Percentiles rank a stretch among this genome's conserved stretches.
Evolutionary conservation across 2,329 filamentous ascomycete genomes (phyloP).

Genomic region (Diaporthe vaccinii): DNA sequence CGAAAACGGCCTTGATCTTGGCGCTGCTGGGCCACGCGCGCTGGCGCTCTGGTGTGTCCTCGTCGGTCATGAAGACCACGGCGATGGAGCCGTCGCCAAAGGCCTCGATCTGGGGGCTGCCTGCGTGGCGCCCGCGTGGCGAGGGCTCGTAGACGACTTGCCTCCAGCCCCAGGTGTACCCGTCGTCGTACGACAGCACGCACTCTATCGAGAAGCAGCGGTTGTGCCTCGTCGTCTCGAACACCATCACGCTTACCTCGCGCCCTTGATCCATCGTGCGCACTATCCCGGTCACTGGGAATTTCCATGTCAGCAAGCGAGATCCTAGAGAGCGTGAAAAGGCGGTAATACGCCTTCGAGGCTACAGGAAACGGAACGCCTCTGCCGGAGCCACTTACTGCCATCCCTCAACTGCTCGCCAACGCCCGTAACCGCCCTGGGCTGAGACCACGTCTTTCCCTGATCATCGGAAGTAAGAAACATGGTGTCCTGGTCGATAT

Average conservation of each 20-base stretch:
- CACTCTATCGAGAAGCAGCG: slow-evolving; percentile 59
- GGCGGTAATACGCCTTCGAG: neutral
- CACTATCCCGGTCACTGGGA: slow-evolving; percentile 56
- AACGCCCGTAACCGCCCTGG: slow-evolving; percentile 51
- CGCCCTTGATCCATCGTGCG: slow-evolving; percentile 49
- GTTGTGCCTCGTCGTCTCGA: slow-evolving; percentile 58
- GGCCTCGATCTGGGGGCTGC: slow-evolving; percentile 59
- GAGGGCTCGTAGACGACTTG: slow-evolving; percentile 57
- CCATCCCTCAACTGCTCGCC: slow-evolving; percentile 56
- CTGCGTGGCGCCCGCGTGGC: slow-evolving; percentile 52
- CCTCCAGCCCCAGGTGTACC: slow-evolving; percentile 54
- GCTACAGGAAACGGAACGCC: neutral
- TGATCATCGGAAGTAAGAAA: slow-evolving; percentile 58
- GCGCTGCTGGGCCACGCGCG: slow-evolving; percentile 56
- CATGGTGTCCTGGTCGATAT: slow-evolving; percentile 63
- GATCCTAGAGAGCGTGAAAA: neutral
- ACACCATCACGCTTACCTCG: slow-evolving; percentile 58
- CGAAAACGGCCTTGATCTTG: slow-evolving; percentile 56
- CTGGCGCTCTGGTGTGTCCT: slow-evolving; percentile 49
- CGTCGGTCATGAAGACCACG: slow-evolving; percentile 62
- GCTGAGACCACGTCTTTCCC: slow-evolving; percentile 58
- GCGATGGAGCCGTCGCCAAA: slow-evolving; percentile 56
- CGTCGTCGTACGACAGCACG: slow-evolving; percentile 59
- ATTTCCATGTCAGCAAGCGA: neutral
- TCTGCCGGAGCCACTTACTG: slow-evolving; percentile 43